Conservation (phyloP, 192 early-diverging fungal species). For the Coemansia sp. region DNA sequence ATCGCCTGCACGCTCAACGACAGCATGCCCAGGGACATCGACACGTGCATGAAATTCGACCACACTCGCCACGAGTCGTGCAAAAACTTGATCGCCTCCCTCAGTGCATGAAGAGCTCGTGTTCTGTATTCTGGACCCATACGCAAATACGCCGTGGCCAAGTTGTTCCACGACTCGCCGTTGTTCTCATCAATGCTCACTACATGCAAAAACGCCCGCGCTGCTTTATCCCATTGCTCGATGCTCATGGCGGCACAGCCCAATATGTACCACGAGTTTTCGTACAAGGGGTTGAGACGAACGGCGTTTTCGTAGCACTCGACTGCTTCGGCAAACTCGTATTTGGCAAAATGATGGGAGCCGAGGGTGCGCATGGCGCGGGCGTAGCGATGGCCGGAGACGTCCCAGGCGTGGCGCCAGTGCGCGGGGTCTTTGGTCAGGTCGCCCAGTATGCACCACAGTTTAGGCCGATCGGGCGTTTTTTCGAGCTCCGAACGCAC, state of each 20-base stretch:
- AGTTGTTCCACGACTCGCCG: slow-evolving; percentile 96
- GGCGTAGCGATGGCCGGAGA: slow-evolving; percentile 77
- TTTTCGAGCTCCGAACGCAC: slow-evolving; percentile 65
- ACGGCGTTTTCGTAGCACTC: slow-evolving; percentile 82
- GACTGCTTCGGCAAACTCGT: slow-evolving; percentile 64
- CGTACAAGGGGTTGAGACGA: slow-evolving; percentile 89
- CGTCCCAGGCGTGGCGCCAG: slow-evolving; percentile 87
- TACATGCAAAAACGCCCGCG: slow-evolving; percentile 73
- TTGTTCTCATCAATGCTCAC: slow-evolving; percentile 74
- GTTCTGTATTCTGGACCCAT: slow-evolving; percentile 60
- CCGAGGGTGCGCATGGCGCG: slow-evolving; percentile 96
- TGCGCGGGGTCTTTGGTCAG: slow-evolving; percentile 69
- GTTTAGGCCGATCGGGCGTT: slow-evolving; percentile 74
- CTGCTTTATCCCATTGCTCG: slow-evolving; percentile 73
- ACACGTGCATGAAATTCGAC: slow-evolving; percentile 85
- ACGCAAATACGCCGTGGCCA: slow-evolving; percentile 80
- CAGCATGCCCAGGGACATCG: slow-evolving; percentile 76
- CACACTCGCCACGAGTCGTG: slow-evolving; percentile 89
- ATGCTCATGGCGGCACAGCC: slow-evolving; percentile 89
- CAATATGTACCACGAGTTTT: slow-evolving; percentile 93
- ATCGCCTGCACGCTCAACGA: slow-evolving; percentile 82
- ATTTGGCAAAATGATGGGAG: slow-evolving; percentile 67
- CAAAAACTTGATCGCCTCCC: slow-evolving; percentile 77
- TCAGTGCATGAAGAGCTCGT: slow-evolving; percentile 81
- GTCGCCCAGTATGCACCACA: slow-evolving; percentile 90